A percentile compares a stretch with the other conserved stretches of the same genome.
phyloP scores from a whole-genome alignment of 2,329 filamentous ascomycete species.

The Exophiala aquamarina region DNA sequence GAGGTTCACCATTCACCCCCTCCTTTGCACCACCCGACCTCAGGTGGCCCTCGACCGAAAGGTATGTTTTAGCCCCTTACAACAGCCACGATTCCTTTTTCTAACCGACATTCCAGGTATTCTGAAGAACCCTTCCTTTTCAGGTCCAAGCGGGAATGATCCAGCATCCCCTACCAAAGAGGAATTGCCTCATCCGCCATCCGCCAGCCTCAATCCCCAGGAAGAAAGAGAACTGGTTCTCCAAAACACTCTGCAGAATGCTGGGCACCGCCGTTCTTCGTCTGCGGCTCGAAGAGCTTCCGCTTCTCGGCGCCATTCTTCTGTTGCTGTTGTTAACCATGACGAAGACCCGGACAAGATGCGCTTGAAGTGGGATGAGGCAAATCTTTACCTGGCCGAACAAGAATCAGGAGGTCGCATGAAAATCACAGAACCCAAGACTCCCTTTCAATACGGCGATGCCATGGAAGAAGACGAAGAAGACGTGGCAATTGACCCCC shows the following conservation, averaged over 20 bases:
- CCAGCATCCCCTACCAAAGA: constrained; percentile 31
- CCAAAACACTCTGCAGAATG: constrained; percentile 92
- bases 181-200: constrained; percentile 31
- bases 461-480: constrained; percentile 73
- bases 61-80: constrained; percentile 33
- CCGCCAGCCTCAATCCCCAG: constrained; percentile 50
- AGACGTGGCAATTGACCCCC: constrained; percentile 32
- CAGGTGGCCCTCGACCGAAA: constrained; percentile 40
- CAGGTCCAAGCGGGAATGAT: constrained; percentile 33
- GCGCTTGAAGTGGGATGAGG: constrained; percentile 96
- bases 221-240: constrained; percentile 83
- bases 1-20: constrained; percentile 25
- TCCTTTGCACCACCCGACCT: constrained; percentile 32
- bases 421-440: constrained; percentile 99
- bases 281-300: constrained; percentile 67
- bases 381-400: constrained; percentile 94
- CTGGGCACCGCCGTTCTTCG: constrained; percentile 81
- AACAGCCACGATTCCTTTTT: background rate
- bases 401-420: constrained; percentile 91
- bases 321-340: constrained; percentile 46
- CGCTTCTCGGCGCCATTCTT: constrained; percentile 69
- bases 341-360: constrained; percentile 63
- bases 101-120: constrained; percentile 65
- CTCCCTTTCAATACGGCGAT: constrained; percentile 89
- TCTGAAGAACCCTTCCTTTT: constrained; percentile 81